Percentiles rank a stretch among this genome's conserved stretches.
Evolutionary conservation across 2,329 filamentous ascomycete genomes (phyloP).

Genomic region (Hymenoscyphus fructigenus): DNA sequence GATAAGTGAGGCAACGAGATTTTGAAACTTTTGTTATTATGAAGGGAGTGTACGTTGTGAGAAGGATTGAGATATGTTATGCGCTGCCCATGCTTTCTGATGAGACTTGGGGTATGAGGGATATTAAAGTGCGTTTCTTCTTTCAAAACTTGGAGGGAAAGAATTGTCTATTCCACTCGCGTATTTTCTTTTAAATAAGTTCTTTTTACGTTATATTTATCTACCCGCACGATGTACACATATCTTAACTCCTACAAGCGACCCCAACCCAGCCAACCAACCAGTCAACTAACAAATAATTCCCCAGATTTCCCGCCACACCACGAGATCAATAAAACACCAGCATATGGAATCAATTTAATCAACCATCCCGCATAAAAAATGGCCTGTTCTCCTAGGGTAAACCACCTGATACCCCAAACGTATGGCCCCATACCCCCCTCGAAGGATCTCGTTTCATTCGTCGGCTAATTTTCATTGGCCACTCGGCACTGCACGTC

Average conservation of each 20-base stretch:
- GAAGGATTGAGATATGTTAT: neutral
- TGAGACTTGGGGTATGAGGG: too few species aligned
- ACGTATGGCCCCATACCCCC: neutral
- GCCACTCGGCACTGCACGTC: neutral
- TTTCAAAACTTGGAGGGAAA: too few species aligned
- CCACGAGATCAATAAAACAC: neutral
- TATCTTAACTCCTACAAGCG: neutral
- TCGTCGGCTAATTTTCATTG: constrained; percentile 5
- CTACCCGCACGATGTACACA: too few species aligned
- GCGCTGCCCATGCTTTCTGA: too few species aligned
- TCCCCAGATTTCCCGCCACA: neutral
- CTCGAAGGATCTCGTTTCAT: constrained; percentile 9
- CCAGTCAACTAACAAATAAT: neutral
- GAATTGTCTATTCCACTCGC: too few species aligned
- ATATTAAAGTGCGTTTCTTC: too few species aligned
- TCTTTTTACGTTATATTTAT: too few species aligned
- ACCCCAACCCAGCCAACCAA: neutral
- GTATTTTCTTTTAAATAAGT: too few species aligned
- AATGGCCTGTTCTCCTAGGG: neutral
- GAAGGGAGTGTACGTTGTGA: neutral
- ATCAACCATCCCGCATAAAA: neutral
- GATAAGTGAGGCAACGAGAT: neutral
- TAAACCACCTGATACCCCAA: neutral
- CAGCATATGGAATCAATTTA: neutral
- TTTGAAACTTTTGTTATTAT: neutral